phyloP scores from a whole-genome alignment of 208 protist genomes.

The Herpetomonas samuelpessoai region DNA sequence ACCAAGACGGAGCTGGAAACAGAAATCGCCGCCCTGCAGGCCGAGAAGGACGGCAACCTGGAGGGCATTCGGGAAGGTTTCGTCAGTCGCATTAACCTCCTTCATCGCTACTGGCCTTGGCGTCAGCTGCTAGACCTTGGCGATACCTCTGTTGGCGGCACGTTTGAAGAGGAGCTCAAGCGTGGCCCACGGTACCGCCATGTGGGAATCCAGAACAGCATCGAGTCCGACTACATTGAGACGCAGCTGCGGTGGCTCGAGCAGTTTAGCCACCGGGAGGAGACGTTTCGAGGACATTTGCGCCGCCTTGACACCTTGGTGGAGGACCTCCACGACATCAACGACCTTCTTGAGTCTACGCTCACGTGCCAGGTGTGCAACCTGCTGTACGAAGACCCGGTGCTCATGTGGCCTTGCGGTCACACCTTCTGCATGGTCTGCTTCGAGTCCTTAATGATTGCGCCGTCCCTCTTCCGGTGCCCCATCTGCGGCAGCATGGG shows the following conservation, averaged over 20 bases:
- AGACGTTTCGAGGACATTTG: constrained; percentile 58
- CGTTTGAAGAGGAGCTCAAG: constrained; percentile 79
- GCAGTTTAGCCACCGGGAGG: constrained; percentile 48
- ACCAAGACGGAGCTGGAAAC: constrained; percentile 22
- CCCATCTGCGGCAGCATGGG: constrained; percentile 82
- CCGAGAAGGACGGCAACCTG: constrained; percentile 28
- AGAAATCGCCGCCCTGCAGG: constrained; percentile 44
- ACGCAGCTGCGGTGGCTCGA: constrained; percentile 80
- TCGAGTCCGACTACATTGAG: constrained; percentile 70
- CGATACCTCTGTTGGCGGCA: constrained; percentile 62
- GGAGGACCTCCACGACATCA: constrained; percentile 82
- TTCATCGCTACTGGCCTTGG: constrained; percentile 88
- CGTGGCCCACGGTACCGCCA: constrained; percentile 78
- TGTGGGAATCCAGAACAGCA: constrained; percentile 81
- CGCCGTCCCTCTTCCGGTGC: constrained; percentile 82
- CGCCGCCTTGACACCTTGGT: constrained; percentile 67
- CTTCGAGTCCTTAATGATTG: constrained; percentile 78
- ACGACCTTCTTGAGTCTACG: constrained; percentile 68
- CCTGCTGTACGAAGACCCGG: constrained; percentile 78
- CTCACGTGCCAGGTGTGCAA: constrained; percentile 77
- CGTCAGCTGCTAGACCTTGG: constrained; percentile 78
- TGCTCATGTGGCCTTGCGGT: constrained; percentile 86
- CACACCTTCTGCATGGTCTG: constrained; percentile 81
- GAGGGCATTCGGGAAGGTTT: constrained; percentile 60
- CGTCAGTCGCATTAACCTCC: constrained; percentile 70